phyloP scores from a whole-genome alignment of 208 protist species.

The Porcisia hertigi region DNA sequence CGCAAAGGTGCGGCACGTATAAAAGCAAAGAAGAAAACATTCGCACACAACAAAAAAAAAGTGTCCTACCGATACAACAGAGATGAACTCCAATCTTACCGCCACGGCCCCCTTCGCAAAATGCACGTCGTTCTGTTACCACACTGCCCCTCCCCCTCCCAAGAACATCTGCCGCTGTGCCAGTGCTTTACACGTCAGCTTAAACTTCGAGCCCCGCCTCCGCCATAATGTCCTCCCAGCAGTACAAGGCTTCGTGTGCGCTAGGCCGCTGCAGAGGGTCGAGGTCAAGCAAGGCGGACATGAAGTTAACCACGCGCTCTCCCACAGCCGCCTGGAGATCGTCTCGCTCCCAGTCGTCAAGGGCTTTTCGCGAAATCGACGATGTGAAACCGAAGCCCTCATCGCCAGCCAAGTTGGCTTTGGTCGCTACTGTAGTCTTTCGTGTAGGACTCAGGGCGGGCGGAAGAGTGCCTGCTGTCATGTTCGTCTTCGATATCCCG shows the following conservation, averaged over 20 bases:
- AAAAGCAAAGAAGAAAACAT: background rate
- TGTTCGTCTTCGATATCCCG: slow-evolving; percentile 2
- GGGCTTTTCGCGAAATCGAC: slow-evolving; percentile 23
- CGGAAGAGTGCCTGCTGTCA: background rate
- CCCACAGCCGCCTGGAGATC: slow-evolving; percentile 51
- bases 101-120: background rate
- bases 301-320: slow-evolving; percentile 51
- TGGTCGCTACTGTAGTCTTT: background rate
- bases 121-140: background rate
- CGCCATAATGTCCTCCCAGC: slow-evolving; percentile 54
- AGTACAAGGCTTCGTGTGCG: slow-evolving; percentile 52
- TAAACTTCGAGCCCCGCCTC: slow-evolving; percentile 19
- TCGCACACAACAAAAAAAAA: background rate
- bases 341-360: slow-evolving; percentile 53
- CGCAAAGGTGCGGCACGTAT: background rate
- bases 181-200: background rate
- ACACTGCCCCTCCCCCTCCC: background rate
- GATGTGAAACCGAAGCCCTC: background rate
- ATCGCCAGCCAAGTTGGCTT: slow-evolving; percentile 1
- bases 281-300: slow-evolving; percentile 52
- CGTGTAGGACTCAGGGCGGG: background rate
- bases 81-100: background rate
- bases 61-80: too few species aligned
- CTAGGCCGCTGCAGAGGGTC: slow-evolving; percentile 69
- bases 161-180: background rate